Evolutionary conservation across 331 rosid genomes (phyloP), one percentile per base, ranked within the genome.

Genomic region (Cydonia oblonga): DNA sequence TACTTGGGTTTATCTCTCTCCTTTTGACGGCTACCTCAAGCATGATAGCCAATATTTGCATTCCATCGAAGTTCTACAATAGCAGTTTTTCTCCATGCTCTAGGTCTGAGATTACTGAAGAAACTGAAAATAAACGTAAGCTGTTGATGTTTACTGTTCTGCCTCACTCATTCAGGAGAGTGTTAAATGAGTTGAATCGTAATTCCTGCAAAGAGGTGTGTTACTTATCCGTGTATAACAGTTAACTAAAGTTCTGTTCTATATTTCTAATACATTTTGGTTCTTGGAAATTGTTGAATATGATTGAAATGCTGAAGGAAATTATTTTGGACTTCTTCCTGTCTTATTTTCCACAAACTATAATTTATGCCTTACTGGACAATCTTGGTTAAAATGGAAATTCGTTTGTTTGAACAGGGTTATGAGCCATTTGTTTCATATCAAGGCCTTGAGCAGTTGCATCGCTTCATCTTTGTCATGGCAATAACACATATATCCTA

Each of bases 401-500:
- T 63, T 81, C 26, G 53, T 40, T 78, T 26, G 79, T 64, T 54
- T 72, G 26, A 29, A 44, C 88, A 95, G 97, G 99, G 96, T 76
- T 79, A 87, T 73, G 99, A 89, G 77, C 97, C 99, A 26, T 89
- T 91, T 76, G 92, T 95, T 72, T 95, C 97, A 1, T 87, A 88
- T 75, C 80, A 91, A 81, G 98, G 98, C 68, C 96, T 93, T 68
- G 98, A 93, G 86, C 98, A 93, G 81, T 84, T 93, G 92, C 98
- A 91, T 66, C 90, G 96, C 32, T 93, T 93, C 87, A 91, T 91
- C 85, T 91, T 95, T 78, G 81, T 95, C 75, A 89, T 95, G 99
- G 99, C 97, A 29, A 80, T 91, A 70, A 95, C 99, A 26, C 99
- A 95, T 79, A 68, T 95, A 76, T 88, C 93, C 74, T 95, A 95